Percentiles rank a stretch among this genome's conserved stretches.
These are phyloP conservation scores for Fusarium sp. DNA, from an alignment of 2,329 filamentous ascomycete genomes.

Conservation along the genomic window DNA sequence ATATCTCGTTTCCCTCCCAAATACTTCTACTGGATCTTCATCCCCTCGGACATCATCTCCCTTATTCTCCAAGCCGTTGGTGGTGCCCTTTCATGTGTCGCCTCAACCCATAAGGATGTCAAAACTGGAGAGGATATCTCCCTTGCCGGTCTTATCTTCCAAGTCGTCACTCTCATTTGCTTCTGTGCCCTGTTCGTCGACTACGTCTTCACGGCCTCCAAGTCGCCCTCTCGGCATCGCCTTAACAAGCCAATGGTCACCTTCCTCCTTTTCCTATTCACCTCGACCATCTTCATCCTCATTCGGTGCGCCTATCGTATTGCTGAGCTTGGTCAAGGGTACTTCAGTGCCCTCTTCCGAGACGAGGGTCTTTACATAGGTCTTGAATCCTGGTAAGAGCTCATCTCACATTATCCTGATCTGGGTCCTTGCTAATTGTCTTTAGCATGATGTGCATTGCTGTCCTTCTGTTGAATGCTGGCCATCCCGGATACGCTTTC, in stretches of 20 bases:
- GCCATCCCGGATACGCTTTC: conserved; percentile 41
- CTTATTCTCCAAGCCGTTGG: conserved; percentile 65
- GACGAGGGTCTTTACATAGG: conserved; percentile 45
- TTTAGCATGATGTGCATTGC: conserved; percentile 43
- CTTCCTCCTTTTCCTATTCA: conserved; percentile 63
- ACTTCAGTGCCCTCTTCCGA: conserved; percentile 51
- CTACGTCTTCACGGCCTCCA: conserved; percentile 54
- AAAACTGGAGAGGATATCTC: conserved; percentile 61
- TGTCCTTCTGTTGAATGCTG: conserved; percentile 40
- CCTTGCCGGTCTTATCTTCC: conserved; percentile 64
- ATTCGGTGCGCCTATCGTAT: conserved; percentile 70
- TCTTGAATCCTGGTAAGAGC: conserved; percentile 44
- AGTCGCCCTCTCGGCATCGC: conserved; percentile 47
- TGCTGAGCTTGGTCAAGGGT: conserved; percentile 69
- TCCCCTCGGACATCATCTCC: conserved; percentile 63
- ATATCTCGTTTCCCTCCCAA: conserved; percentile 42
- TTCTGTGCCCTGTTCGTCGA: conserved; percentile 59
- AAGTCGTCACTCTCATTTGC: conserved; percentile 61
- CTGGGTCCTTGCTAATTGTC: conserved; percentile 13
- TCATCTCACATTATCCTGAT: neutral
- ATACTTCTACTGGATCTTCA: conserved; percentile 48
- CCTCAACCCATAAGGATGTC: conserved; percentile 49
- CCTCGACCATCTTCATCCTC: conserved; percentile 68
- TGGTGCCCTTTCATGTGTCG: conserved; percentile 59
- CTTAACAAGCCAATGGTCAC: conserved; percentile 56